Percentiles rank a stretch among this genome's conserved stretches.
Conservation (phyloP, 805 yeast genomes). For the Pichia paraexigua region DNA sequence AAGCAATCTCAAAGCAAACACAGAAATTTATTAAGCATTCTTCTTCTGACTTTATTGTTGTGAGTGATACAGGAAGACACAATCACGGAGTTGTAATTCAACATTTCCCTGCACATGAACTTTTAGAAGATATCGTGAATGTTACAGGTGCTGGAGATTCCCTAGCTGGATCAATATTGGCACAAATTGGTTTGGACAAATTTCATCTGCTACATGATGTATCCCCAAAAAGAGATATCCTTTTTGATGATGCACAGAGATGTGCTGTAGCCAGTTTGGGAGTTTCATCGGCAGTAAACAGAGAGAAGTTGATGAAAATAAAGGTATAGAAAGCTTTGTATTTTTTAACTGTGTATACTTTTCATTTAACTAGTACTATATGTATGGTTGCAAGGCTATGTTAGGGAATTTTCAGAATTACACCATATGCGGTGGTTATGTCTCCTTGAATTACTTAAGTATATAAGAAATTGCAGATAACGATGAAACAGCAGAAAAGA, state of each 20-base stretch:
- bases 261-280: not conserved
- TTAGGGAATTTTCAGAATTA: too few relatives aligned
- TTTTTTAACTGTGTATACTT: not conserved
- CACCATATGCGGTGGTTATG: too few relatives aligned
- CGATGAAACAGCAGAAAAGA: too few relatives aligned
- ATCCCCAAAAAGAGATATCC: not conserved
- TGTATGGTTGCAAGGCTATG: too few relatives aligned
- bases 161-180: conserved; percentile 54
- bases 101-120: conserved; percentile 37
- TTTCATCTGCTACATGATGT: not conserved
- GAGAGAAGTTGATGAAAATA: conserved; percentile 4
- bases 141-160: conserved; percentile 92
- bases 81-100: conserved; percentile 52
- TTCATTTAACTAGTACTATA: too few relatives aligned
- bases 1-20: not conserved
- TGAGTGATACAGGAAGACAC: conserved; percentile 19
- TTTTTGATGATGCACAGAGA: not conserved
- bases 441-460: too few relatives aligned
- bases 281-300: conserved; percentile 2
- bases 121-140: conserved; percentile 38
- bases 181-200: conserved; percentile 29
- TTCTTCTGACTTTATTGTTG: conserved; percentile 13
- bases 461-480: too few relatives aligned
- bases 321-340: not conserved
- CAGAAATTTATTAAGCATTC: not conserved